A percentile compares a stretch with the other conserved stretches of the same genome.
phyloP scores from a whole-genome alignment of 306 rosid genomes.

The Cucurbita pepo region DNA sequence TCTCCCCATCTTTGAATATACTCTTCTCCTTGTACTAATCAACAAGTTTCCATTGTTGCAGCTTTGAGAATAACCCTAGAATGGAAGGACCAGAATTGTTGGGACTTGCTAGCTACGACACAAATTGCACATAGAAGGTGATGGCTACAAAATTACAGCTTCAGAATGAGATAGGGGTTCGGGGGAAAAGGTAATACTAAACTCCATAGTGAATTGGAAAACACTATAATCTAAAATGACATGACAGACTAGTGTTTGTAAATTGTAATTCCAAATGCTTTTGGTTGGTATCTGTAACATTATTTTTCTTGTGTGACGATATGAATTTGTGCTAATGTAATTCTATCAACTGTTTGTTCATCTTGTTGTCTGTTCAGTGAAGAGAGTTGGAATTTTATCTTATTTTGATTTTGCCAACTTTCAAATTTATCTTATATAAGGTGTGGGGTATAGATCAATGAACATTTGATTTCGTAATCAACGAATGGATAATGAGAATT shows the following conservation, averaged over 20 bases:
- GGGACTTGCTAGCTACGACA: conserved; percentile 88
- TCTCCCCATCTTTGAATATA: not conserved
- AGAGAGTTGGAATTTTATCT: not conserved
- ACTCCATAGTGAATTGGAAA: conserved; percentile 23
- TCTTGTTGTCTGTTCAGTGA: not conserved
- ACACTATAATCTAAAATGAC: conserved; percentile 19
- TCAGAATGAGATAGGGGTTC: not conserved
- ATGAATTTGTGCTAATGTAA: conserved; percentile 33
- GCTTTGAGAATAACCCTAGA: conserved; percentile 81
- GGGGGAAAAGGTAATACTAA: conserved; percentile 15
- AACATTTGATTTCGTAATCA: too few relatives aligned
- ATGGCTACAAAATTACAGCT: conserved; percentile 23
- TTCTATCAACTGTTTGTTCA: conserved; percentile 17
- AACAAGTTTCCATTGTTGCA: conserved; percentile 6
- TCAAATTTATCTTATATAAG: not conserved
- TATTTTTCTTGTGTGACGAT: conserved; percentile 19
- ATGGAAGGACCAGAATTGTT: conserved; percentile 90
- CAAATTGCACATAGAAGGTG: conserved; percentile 60
- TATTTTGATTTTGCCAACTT: not conserved
- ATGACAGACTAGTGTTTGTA: conserved; percentile 22
- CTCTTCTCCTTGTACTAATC: not conserved
- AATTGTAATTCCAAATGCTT: conserved; percentile 15
- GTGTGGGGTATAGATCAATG: too few relatives aligned
- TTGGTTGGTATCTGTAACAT: conserved; percentile 19
- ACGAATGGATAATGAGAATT: too few relatives aligned